Base-by-base conservation (phyloP, 2,329 filamentous ascomycete genomes). In the Rhinocladiella mackenziei region DNA sequence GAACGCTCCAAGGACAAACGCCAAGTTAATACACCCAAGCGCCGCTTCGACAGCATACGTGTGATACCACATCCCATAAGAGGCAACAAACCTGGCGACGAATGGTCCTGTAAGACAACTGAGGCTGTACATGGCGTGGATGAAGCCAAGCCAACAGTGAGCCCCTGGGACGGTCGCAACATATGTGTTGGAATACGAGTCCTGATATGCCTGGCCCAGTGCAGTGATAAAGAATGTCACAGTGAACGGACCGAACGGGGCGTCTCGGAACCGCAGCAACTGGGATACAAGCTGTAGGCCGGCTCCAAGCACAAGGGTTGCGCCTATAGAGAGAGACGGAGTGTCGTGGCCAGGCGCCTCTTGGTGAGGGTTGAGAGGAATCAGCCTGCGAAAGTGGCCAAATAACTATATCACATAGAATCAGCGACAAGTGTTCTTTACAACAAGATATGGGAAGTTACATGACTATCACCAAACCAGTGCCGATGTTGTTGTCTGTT, bases 1-100 rank as follows among this genome's bases (percentile, higher is more conserved):
- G 61, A 89, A 89, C 2, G 79, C 72, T 13, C 29, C 20, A 11
- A 41, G 26, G 7, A 48, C 45, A 18, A 48, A 48, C 6, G 19
- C 40, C 10, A 48, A 35, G 25, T 48, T 48, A 13, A 48, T 15
- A 4, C 22, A 29, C 8, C 45, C 45, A 9, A 48, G 36, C 2
- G 40, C 45, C 2, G 81, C 76, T 77, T 86, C 82, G 42, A 85
- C 64, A 57, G 84, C 85, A 63, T 84, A 88, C 63, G 81, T 87
- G 5, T 69, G 67, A 55, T 82, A 85, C 84, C 84, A 89, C 2
- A 66, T 31, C 7, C 19, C 68, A 43, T 80, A 59, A 5, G 65
- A 53, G 0, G 65, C 75, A 74, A 89, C 78, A 8, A 75, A 74
- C 0, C 84, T 86, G 2, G 83, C 83, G 46, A 87, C 73, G 2